Percentiles rank a stretch among this genome's conserved stretches.
These are phyloP conservation scores for Ottelia alismoides DNA, from an alignment of 106 monocot genomes.

Conservation along the genomic window DNA sequence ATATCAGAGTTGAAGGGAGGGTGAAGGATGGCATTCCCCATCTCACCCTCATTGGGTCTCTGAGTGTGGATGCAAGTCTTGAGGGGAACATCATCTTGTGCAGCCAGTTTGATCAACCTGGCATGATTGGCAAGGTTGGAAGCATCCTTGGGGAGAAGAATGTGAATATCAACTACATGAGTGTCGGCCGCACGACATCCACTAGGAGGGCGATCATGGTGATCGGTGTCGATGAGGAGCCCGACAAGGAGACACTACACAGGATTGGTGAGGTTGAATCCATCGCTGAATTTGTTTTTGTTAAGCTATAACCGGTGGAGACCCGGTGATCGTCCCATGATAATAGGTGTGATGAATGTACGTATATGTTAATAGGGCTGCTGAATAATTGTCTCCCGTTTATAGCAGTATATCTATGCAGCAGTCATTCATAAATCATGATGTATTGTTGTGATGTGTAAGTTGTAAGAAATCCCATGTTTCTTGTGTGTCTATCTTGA, in stretches of 20 bases:
- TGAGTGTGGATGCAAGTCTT: conserved; percentile 68
- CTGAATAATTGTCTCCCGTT: too few species aligned
- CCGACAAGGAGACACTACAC: conserved; percentile 29
- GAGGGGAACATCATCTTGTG: conserved; percentile 60
- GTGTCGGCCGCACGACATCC: conserved; percentile 30
- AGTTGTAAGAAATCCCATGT: too few species aligned
- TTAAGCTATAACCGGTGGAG: conserved; percentile 33
- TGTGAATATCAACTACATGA: conserved; percentile 73
- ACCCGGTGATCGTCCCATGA: too few species aligned
- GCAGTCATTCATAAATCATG: too few species aligned
- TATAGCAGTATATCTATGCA: too few species aligned
- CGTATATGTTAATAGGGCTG: too few species aligned
- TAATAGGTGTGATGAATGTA: too few species aligned
- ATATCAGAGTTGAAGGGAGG: conserved; percentile 58
- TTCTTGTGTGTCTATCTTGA: too few species aligned
- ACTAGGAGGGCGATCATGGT: conserved; percentile 50
- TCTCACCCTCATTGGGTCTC: conserved; percentile 56
- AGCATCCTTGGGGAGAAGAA: conserved; percentile 33
- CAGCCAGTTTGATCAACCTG: conserved; percentile 48
- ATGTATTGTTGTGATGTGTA: too few species aligned
- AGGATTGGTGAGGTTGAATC: conserved; percentile 37
- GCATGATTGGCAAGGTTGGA: conserved; percentile 39
- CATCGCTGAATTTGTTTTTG: conserved; percentile 53
- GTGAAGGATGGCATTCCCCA: conserved; percentile 68
- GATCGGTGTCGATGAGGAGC: conserved; percentile 57